phyloP scores from a whole-genome alignment of 2,329 filamentous ascomycete species.

The Corynespora cassiicola region DNA sequence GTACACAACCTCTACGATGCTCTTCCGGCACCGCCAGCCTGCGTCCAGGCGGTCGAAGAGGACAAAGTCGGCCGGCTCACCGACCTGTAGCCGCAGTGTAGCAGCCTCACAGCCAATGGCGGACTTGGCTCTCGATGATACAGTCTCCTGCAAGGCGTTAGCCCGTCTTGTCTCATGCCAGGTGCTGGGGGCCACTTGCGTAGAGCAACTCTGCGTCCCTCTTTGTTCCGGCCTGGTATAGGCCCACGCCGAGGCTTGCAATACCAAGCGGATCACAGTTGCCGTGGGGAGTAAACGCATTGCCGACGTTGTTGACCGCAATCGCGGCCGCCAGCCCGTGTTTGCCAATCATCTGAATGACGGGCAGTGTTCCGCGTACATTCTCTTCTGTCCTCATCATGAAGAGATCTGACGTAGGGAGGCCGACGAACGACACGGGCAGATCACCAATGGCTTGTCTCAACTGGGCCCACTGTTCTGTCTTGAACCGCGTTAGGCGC shows the following conservation, averaged over 20 bases:
- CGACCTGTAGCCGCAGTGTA: slow-evolving; percentile 37
- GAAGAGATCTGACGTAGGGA: slow-evolving; percentile 74
- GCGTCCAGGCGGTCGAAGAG: slow-evolving; percentile 46
- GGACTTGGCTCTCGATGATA: slow-evolving; percentile 53
- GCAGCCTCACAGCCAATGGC: slow-evolving; percentile 48
- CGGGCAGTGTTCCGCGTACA: slow-evolving; percentile 66
- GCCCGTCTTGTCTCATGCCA: too few relatives aligned
- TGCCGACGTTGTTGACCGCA: slow-evolving; percentile 75
- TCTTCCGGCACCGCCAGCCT: slow-evolving; percentile 51
- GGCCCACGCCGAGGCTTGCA: slow-evolving; percentile 67
- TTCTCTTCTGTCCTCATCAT: slow-evolving; percentile 66
- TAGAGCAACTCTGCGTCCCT: slow-evolving; percentile 65
- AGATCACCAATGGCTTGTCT: slow-evolving; percentile 58
- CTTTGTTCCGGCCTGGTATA: slow-evolving; percentile 72
- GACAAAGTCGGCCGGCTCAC: slow-evolving; percentile 51
- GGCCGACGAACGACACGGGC: slow-evolving; percentile 70
- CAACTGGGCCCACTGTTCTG: slow-evolving; percentile 59
- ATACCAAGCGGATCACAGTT: slow-evolving; percentile 69
- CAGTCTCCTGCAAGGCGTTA: slow-evolving; percentile 51
- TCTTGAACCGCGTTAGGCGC: slow-evolving; percentile 63
- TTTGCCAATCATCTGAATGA: slow-evolving; percentile 66
- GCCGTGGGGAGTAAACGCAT: slow-evolving; percentile 76
- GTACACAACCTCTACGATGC: slow-evolving; percentile 53
- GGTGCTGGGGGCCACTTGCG: slow-evolving; percentile 50
- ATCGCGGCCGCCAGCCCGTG: slow-evolving; percentile 66